A percentile compares a stretch with the other conserved stretches of the same genome.
Conservation (phyloP, 2,329 filamentous ascomycete species). For the Raffaelea arxii region DNA sequence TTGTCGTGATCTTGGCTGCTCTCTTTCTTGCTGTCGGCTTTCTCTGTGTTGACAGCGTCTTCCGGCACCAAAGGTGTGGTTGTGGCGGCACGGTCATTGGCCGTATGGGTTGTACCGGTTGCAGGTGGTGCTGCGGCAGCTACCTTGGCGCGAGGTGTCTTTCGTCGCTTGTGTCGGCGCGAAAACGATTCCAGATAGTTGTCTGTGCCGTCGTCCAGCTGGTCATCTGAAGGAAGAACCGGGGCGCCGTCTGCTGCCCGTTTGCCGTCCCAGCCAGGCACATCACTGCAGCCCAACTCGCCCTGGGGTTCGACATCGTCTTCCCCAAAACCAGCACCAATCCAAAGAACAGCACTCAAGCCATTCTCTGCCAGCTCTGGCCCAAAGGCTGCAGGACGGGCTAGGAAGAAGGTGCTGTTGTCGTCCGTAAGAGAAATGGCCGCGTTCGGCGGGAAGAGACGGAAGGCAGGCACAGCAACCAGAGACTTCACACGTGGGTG, state of each 20-base stretch:
- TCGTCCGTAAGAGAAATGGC: slow-evolving; percentile 95
- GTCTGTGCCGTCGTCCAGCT: slow-evolving; percentile 66
- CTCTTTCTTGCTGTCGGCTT: background rate
- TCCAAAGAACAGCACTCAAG: slow-evolving; percentile 84
- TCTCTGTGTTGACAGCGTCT: slow-evolving; percentile 7
- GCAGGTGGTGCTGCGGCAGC: background rate
- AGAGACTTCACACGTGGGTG: background rate
- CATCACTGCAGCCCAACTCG: slow-evolving; percentile 90
- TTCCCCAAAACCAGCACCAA: slow-evolving; percentile 84
- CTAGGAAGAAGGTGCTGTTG: slow-evolving; percentile 94
- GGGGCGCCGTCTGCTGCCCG: slow-evolving; percentile 19
- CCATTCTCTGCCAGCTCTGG: slow-evolving; percentile 66
- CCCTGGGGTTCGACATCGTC: slow-evolving; percentile 63
- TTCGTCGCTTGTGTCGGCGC: slow-evolving; percentile 3
- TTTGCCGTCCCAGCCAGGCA: slow-evolving; percentile 73
- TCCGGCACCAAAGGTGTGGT: background rate
- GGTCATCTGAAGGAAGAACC: slow-evolving; percentile 32
- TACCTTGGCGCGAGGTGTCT: background rate
- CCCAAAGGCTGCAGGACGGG: slow-evolving; percentile 87
- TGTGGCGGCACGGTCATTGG: too few relatives aligned
- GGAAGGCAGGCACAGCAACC: slow-evolving; percentile 36
- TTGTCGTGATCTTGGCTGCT: background rate
- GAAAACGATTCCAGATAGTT: slow-evolving; percentile 62
- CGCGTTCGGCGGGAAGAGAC: slow-evolving; percentile 88
- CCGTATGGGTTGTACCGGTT: too few relatives aligned